Conservation (phyloP, 2,329 filamentous ascomycete genomes). For the Fusarium metavorans region DNA sequence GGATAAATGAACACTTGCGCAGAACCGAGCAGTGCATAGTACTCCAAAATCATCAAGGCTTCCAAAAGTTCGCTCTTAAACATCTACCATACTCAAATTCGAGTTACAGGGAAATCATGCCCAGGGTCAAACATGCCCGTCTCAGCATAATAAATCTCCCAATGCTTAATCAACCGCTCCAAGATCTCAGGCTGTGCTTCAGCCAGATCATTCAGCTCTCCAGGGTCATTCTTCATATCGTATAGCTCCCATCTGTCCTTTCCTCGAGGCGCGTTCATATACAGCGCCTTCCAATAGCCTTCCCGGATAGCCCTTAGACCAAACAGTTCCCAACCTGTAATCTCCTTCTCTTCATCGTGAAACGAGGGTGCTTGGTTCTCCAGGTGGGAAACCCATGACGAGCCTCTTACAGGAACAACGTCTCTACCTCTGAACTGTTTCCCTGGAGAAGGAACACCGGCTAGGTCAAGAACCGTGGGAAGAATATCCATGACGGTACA, state of each 20-base stretch:
- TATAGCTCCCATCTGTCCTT: constrained; percentile 32
- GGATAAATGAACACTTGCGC: no score
- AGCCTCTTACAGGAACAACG: constrained; percentile 63
- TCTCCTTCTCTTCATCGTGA: constrained; percentile 59
- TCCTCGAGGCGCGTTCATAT: constrained; percentile 21
- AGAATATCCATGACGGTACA: constrained; percentile 63
- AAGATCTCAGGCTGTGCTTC: constrained; percentile 6
- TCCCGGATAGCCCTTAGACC: constrained; percentile 64
- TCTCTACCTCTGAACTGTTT: constrained; percentile 56
- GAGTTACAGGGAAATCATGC: constrained; percentile 8
- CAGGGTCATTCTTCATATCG: constrained; percentile 17
- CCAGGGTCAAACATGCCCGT: constrained; percentile 28
- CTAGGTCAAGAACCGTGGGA: constrained; percentile 61
- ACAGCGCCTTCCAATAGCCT: constrained; percentile 65
- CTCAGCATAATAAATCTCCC: constrained; percentile 28
- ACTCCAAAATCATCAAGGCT: no score
- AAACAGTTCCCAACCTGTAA: constrained; percentile 68
- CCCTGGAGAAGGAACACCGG: constrained; percentile 53
- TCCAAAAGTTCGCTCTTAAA: background rate
- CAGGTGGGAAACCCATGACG: constrained; percentile 34
- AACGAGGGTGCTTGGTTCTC: constrained; percentile 53
- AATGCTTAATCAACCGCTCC: constrained; percentile 18
- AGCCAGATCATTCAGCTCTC: constrained; percentile 22
- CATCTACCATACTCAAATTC: background rate
- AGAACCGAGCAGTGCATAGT: no score